Evolutionary conservation across 108 stramenopile species (phyloP), one percentile per base, ranked within the genome.

Genomic region (Fistulifera solaris): DNA sequence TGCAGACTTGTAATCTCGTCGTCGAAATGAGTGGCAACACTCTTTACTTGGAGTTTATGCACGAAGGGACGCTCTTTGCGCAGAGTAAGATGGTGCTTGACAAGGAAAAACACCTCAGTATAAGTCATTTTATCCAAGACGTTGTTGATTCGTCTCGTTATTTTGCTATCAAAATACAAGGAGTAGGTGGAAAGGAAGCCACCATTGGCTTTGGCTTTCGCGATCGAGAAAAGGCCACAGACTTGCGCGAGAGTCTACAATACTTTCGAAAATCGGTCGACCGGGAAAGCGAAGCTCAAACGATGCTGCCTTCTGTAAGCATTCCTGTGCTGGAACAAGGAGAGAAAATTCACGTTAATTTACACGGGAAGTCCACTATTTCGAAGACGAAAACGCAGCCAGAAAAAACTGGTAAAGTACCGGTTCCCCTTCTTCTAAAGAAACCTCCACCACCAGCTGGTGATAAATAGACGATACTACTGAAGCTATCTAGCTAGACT

Each of bases 331-430:
- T 90, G 54, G 76, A 61, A 42, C 80, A 78, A 61, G 85, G 83
- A 38, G 85, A 86, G 56, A 86, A 75, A 47, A 77, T 90, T 38
- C 89, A 87, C 60, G 66, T 89, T 16, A 70, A 68, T 21, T 23
- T 19, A 2, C 18, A 23, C 5, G 38, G 40, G 3, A 72, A 61
- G 40, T 58, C 58, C 0, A 56, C 54, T 13, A 59, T 38, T 26
- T 24, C 35, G 16, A 67, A 39, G 11, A 17, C 40, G 44, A 45
- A 45, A 45, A 8, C 31, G 8, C 6, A 35, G 8, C 31, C 31
- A 35, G 31, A 35, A 35, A 35, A 35, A 8, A 6, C 31, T 35
- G 31, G 31, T 8, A 45, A 45, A 11, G 44, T 11, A 8, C 11
- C 44, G 6, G 44, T 45, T 45, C 44, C 44, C 11, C 44, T 45